These are phyloP conservation scores for Cyclotella kingstonii DNA, from an alignment of 108 stramenopile genomes.

Conservation along the genomic window DNA sequence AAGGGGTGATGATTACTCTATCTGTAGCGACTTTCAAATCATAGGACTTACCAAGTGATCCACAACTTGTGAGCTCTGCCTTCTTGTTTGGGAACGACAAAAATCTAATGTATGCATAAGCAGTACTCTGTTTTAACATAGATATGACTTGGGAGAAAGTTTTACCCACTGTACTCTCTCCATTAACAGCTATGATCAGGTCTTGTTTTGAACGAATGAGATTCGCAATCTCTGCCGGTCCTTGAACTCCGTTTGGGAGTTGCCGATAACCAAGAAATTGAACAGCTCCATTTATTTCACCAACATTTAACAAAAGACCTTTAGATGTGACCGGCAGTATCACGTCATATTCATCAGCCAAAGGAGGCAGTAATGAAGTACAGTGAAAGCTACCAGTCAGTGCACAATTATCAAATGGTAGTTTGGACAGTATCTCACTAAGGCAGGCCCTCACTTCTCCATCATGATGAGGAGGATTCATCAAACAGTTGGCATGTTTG, in stretches of 20 bases:
- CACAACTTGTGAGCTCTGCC: constrained; percentile 65
- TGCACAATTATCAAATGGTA: constrained; percentile 17
- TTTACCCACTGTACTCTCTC: constrained; percentile 70
- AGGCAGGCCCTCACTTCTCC: constrained; percentile 22
- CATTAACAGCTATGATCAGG: constrained; percentile 84
- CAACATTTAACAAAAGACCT: constrained; percentile 86
- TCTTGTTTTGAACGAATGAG: constrained; percentile 71
- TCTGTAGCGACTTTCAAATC: not conserved
- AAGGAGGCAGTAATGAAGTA: constrained; percentile 54
- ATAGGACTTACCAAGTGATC: constrained; percentile 57
- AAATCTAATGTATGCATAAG: constrained; percentile 78
- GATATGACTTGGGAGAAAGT: constrained; percentile 77
- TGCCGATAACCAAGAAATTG: constrained; percentile 75
- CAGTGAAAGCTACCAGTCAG: constrained; percentile 12
- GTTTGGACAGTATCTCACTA: constrained; percentile 23
- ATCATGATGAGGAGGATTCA: not conserved
- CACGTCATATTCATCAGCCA: constrained; percentile 83
- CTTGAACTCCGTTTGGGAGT: constrained; percentile 62
- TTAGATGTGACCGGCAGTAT: constrained; percentile 77
- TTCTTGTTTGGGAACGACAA: constrained; percentile 45
- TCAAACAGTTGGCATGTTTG: constrained; percentile 18
- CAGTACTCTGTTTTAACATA: constrained; percentile 58
- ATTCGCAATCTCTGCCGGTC: constrained; percentile 64
- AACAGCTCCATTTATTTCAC: constrained; percentile 73
- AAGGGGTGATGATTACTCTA: not conserved